Evolutionary conservation across 768 basidiomycete genomes (phyloP).

Genomic region (Trametes villosa): DNA sequence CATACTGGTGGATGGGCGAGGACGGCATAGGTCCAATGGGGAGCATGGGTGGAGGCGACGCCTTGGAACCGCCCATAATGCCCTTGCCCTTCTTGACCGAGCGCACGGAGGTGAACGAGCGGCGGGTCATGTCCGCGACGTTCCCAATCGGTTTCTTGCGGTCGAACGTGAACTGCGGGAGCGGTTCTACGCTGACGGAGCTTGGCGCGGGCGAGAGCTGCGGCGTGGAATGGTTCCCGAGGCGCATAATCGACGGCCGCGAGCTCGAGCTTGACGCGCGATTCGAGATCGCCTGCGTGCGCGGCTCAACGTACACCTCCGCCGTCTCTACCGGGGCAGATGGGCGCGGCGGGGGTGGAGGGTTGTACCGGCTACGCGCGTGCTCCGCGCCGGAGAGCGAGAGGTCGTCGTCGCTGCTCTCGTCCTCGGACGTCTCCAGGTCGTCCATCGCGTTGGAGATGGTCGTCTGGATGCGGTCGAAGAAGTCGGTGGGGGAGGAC

Average conservation of each 20-base stretch:
- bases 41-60: slow-evolving; percentile 20
- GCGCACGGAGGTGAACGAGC: slow-evolving; percentile 46
- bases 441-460: slow-evolving; percentile 74
- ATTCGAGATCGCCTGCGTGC: slow-evolving; percentile 40
- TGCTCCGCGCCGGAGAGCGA: slow-evolving; percentile 18
- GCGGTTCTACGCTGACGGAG: slow-evolving; percentile 10
- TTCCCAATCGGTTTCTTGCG: slow-evolving; percentile 58
- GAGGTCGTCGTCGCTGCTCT: slow-evolving; percentile 38
- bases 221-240: slow-evolving; percentile 74
- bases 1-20: slow-evolving; percentile 17
- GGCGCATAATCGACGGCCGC: slow-evolving; percentile 57
- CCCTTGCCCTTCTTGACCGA: slow-evolving; percentile 38
- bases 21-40: slow-evolving; percentile 19
- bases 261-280: slow-evolving; percentile 29
- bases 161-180: slow-evolving; percentile 37
- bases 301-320: slow-evolving; percentile 38
- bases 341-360: slow-evolving; percentile 14
- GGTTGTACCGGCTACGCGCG: slow-evolving; percentile 20
- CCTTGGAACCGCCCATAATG: slow-evolving; percentile 39
- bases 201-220: slow-evolving; percentile 47
- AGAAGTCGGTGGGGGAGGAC: slow-evolving; percentile 71
- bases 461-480: slow-evolving; percentile 68
- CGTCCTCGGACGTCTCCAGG: slow-evolving; percentile 58
- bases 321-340: slow-evolving; percentile 17
- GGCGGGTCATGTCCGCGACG: slow-evolving; percentile 40